A percentile compares a stretch with the other conserved stretches of the same genome.
Evolutionary conservation across 2,329 filamentous ascomycete genomes (phyloP).

Genomic region (Ophiostoma australiae): DNA sequence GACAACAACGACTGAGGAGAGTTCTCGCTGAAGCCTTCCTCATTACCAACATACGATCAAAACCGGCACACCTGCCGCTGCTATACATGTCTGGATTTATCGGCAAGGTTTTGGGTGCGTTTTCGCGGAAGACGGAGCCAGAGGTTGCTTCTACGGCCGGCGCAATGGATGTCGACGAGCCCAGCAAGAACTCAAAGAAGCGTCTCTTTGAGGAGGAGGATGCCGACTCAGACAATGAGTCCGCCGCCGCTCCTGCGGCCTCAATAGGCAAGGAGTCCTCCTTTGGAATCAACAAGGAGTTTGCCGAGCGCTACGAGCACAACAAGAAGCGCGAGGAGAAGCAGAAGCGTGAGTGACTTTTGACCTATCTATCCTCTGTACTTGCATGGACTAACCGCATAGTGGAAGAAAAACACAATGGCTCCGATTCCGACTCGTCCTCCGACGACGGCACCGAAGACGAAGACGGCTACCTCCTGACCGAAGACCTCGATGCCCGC

Average conservation of each 20-base stretch:
- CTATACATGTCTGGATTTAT: slow-evolving; percentile 22
- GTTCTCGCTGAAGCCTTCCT: not conserved
- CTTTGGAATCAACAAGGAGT: slow-evolving; percentile 87
- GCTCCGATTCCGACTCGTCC: slow-evolving; percentile 56
- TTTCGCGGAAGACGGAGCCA: slow-evolving; percentile 13
- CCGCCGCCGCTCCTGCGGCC: slow-evolving; percentile 19
- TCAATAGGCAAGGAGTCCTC: slow-evolving; percentile 29
- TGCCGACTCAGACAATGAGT: slow-evolving; percentile 38
- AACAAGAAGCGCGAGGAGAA: slow-evolving; percentile 95
- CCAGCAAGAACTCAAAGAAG: slow-evolving; percentile 36
- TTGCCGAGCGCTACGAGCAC: slow-evolving; percentile 82
- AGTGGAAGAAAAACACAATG: slow-evolving; percentile 83
- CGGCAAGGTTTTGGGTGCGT: slow-evolving; percentile 23
- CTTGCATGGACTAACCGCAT: not conserved
- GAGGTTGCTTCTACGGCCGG: not conserved
- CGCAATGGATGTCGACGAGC: slow-evolving; percentile 11
- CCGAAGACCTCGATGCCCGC: slow-evolving; percentile 76
- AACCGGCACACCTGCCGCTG: not conserved
- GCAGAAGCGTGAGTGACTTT: slow-evolving; percentile 53
- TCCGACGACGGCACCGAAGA: slow-evolving; percentile 78
- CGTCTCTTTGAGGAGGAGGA: slow-evolving; percentile 52
- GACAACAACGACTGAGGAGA: not conserved
- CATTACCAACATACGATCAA: not conserved
- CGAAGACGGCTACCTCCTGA: slow-evolving; percentile 81
- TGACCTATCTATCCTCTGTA: not conserved